Conservation (phyloP, 2,329 filamentous ascomycete species). For the Xylariaceae sp. region DNA sequence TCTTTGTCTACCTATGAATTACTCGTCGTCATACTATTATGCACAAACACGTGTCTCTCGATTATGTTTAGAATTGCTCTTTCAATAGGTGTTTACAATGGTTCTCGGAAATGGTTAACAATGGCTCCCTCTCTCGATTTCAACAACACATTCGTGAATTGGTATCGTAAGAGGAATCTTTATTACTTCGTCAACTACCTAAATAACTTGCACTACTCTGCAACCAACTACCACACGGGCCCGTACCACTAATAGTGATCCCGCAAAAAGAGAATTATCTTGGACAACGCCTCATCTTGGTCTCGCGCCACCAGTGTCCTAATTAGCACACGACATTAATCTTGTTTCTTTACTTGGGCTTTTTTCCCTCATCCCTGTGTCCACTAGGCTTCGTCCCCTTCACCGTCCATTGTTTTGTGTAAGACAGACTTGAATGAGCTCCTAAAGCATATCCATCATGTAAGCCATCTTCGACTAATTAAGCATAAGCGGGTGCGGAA, state of each 20-base stretch:
- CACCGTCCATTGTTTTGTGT: constrained; percentile 8
- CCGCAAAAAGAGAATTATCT: constrained; percentile 30
- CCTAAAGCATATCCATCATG: constrained; percentile 29
- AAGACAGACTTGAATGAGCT: constrained; percentile 31
- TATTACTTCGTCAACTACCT: constrained; percentile 35
- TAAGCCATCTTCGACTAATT: constrained; percentile 24
- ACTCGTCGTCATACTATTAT: too few relatives aligned
- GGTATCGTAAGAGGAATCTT: constrained; percentile 46
- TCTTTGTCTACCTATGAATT: too few relatives aligned
- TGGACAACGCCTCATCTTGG: constrained; percentile 21
- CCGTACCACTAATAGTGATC: constrained; percentile 16
- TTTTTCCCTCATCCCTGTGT: constrained; percentile 1
- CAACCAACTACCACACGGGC: constrained; percentile 29
- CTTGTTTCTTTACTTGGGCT: neutral
- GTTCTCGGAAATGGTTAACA: too few relatives aligned
- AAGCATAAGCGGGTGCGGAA: constrained; percentile 18
- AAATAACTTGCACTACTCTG: constrained; percentile 6
- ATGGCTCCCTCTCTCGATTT: neutral
- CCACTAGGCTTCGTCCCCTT: constrained; percentile 6
- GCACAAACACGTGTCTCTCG: too few relatives aligned
- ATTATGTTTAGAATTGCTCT: too few relatives aligned
- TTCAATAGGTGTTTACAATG: too few relatives aligned
- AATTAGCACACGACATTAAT: constrained; percentile 12
- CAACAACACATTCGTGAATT: constrained; percentile 16
- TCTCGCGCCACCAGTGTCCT: constrained; percentile 19